Percentiles rank a stretch among this genome's conserved stretches.
phyloP scores from a whole-genome alignment of 441 rosid species.

The Populus hybrid region DNA sequence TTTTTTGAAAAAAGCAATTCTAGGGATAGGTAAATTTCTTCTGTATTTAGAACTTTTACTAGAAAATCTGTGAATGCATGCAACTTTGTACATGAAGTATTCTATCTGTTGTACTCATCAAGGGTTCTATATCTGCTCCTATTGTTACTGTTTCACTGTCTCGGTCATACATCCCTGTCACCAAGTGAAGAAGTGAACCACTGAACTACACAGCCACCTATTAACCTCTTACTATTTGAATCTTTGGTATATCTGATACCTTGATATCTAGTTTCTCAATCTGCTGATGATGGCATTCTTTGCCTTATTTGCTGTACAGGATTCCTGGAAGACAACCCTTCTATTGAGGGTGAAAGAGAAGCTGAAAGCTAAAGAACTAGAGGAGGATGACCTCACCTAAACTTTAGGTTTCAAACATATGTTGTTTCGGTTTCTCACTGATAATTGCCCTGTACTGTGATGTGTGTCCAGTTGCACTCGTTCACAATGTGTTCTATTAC shows the following conservation, averaged over 20 bases:
- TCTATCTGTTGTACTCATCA: background rate
- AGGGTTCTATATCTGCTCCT: background rate
- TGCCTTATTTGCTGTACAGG: constrained; percentile 37
- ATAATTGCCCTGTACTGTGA: background rate
- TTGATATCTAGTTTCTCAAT: background rate
- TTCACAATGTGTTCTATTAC: constrained; percentile 21
- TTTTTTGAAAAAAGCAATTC: background rate
- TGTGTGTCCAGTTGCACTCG: background rate
- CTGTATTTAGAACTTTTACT: background rate
- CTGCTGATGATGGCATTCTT: background rate
- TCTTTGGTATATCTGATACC: background rate
- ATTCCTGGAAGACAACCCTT: constrained; percentile 95
- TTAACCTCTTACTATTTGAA: background rate
- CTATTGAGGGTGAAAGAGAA: constrained; percentile 95
- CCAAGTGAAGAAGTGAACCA: background rate
- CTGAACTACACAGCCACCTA: background rate
- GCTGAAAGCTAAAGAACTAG: constrained; percentile 88
- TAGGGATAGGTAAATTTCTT: background rate
- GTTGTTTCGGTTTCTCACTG: background rate
- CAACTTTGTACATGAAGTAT: background rate
- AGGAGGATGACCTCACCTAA: constrained; percentile 94
- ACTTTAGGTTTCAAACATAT: constrained; percentile 1
- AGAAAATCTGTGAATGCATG: background rate
- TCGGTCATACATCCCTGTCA: background rate
- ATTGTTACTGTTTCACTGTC: background rate